phyloP scores from a whole-genome alignment of 257 asterid genomes.

The Handroanthus guayacan region DNA sequence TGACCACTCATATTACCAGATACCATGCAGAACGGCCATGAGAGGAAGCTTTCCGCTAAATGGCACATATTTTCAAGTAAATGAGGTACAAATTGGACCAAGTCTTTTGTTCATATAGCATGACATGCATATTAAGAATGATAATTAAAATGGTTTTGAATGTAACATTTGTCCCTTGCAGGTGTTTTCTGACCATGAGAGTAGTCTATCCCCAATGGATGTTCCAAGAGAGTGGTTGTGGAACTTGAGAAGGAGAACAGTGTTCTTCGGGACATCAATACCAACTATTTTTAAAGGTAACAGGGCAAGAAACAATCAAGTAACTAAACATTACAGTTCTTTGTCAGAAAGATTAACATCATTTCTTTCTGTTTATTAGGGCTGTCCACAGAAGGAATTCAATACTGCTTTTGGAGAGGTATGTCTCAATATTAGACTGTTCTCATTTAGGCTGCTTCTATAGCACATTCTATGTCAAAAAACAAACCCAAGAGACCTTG shows the following conservation, averaged over 20 bases:
- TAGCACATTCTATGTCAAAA: constrained; percentile 28
- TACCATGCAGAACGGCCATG: constrained; percentile 99
- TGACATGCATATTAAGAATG: constrained; percentile 22
- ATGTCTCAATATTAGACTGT: constrained; percentile 34
- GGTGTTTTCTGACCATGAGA: constrained; percentile 96
- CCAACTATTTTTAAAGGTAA: constrained; percentile 94
- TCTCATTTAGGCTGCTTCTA: constrained; percentile 27
- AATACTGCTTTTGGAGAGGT: constrained; percentile 99
- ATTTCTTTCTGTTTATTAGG: constrained; percentile 57
- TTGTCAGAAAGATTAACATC: constrained; percentile 31
- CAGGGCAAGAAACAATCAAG: constrained; percentile 20
- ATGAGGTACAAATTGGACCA: constrained; percentile 67
- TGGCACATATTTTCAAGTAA: constrained; percentile 98
- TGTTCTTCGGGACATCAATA: constrained; percentile 94
- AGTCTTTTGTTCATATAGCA: constrained; percentile 30
- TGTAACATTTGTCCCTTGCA: constrained; percentile 41
- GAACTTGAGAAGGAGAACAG: constrained; percentile 87
- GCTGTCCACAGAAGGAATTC: constrained; percentile 78
- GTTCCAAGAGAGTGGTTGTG: constrained; percentile 94
- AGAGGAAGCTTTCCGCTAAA: constrained; percentile 98
- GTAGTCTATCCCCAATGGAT: constrained; percentile 77
- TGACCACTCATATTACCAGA: constrained; percentile 52
- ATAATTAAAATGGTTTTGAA: constrained; percentile 29
- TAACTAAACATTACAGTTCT: constrained; percentile 8
- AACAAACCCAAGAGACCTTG: constrained; percentile 9